These are phyloP conservation scores for Cicer arietinum DNA, from an alignment of 306 rosid genomes.

Conservation along the genomic window DNA sequence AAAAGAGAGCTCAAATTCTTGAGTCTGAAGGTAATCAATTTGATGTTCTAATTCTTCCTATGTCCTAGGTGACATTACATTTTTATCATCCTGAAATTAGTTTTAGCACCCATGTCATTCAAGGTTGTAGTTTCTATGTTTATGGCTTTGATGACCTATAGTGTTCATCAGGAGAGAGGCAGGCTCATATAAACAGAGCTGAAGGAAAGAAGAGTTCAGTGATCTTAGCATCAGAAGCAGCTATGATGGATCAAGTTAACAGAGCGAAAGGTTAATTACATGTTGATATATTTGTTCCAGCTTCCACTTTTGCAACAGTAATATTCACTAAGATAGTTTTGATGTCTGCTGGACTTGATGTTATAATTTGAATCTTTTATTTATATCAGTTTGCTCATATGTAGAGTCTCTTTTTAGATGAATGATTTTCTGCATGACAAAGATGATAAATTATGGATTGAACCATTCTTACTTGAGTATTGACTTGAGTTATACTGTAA, in stretches of 20 bases:
- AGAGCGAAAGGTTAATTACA: slow-evolving; percentile 69
- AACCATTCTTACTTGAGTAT: slow-evolving; percentile 8
- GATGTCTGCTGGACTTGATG: slow-evolving; percentile 29
- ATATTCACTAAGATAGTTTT: slow-evolving; percentile 38
- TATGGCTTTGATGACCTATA: slow-evolving; percentile 39
- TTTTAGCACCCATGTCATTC: slow-evolving; percentile 18
- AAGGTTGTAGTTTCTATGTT: slow-evolving; percentile 28
- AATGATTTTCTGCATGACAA: slow-evolving; percentile 16
- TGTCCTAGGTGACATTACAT: slow-evolving; percentile 26
- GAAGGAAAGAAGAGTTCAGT: slow-evolving; percentile 91
- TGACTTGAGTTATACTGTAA: slow-evolving; percentile 31
- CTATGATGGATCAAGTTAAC: slow-evolving; percentile 82
- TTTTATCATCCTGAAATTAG: slow-evolving; percentile 40
- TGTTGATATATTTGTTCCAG: slow-evolving; percentile 29
- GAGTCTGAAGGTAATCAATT: slow-evolving; percentile 84
- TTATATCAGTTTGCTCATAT: slow-evolving; percentile 10
- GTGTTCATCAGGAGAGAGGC: slow-evolving; percentile 86
- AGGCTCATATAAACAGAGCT: slow-evolving; percentile 84
- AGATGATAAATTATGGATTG: slow-evolving; percentile 34
- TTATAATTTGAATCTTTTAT: slow-evolving; percentile 19
- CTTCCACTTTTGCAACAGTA: slow-evolving; percentile 18
- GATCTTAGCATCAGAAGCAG: slow-evolving; percentile 92
- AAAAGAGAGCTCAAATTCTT: slow-evolving; percentile 95
- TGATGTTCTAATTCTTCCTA: slow-evolving; percentile 20
- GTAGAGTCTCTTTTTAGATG: slow-evolving; percentile 22